Conservation (phyloP, 257 asterid species). For the Pogostemon cablin region DNA sequence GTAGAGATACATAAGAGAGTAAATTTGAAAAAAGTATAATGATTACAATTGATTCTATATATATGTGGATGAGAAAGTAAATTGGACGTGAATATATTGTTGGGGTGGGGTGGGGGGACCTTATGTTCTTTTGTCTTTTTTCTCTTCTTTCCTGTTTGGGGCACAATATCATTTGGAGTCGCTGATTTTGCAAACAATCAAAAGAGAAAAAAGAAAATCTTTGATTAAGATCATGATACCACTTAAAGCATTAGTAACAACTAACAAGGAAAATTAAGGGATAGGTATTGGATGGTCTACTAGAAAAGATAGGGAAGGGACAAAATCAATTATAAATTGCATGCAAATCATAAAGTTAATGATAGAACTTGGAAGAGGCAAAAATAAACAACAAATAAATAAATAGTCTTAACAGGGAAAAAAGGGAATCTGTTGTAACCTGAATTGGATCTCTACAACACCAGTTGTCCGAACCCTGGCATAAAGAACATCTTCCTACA, state of each 20-base stretch:
- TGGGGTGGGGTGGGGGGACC: too few species aligned
- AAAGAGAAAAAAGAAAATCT: not conserved
- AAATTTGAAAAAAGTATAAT: too few species aligned
- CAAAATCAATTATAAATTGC: constrained; percentile 13
- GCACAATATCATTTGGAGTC: not conserved
- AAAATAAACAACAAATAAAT: not conserved
- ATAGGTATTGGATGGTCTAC: not conserved
- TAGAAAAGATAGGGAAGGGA: not conserved
- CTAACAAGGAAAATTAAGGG: constrained; percentile 1
- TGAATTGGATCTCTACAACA: constrained; percentile 98
- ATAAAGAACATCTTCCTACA: constrained; percentile 94
- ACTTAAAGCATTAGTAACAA: not conserved
- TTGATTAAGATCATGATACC: constrained; percentile 1
- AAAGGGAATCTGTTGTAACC: constrained; percentile 55
- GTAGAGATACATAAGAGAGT: too few species aligned
- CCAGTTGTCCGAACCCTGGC: constrained; percentile 99
- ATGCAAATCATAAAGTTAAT: constrained; percentile 18
- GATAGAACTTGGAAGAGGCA: not conserved
- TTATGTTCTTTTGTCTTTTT: not conserved
- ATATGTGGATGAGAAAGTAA: too few species aligned
- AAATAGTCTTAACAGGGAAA: constrained; percentile 11
- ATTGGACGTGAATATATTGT: too few species aligned
- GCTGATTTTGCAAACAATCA: not conserved
- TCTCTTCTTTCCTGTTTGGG: not conserved
- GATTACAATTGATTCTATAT: too few species aligned